Percentiles rank a stretch among this genome's conserved stretches.
Evolutionary conservation across 73 alveolate genomes (phyloP).

Genomic region (Halteria grandinella): DNA sequence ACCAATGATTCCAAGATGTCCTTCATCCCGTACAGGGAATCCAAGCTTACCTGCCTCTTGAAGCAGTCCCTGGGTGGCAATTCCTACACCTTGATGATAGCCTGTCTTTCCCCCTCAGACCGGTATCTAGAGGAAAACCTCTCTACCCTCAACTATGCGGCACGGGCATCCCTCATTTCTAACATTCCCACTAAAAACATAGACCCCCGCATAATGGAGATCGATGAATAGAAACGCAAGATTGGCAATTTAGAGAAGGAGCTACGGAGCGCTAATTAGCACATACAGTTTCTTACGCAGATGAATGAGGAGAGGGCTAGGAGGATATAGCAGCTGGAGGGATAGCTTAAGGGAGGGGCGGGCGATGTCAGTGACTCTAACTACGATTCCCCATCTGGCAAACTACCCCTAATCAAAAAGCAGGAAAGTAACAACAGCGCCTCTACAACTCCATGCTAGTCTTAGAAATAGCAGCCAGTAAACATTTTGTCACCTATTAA

Average conservation of each 20-base stretch:
- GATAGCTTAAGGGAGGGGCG: not conserved
- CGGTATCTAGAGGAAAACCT: slow-evolving; percentile 87
- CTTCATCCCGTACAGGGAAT: slow-evolving; percentile 63
- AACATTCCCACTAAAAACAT: slow-evolving; percentile 86
- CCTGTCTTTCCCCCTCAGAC: slow-evolving; percentile 92
- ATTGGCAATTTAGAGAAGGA: slow-evolving; percentile 23
- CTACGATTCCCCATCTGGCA: too few species aligned
- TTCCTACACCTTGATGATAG: slow-evolving; percentile 91
- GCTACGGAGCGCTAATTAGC: slow-evolving; percentile 52
- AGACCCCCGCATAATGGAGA: slow-evolving; percentile 73
- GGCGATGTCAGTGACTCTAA: too few species aligned
- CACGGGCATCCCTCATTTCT: slow-evolving; percentile 88
- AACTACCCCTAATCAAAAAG: too few species aligned
- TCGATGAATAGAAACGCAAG: slow-evolving; percentile 62
- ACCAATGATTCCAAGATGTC: not conserved
- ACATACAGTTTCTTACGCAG: slow-evolving; percentile 34
- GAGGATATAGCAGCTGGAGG: not conserved
- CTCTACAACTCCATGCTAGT: too few species aligned
- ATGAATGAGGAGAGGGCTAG: slow-evolving; percentile 16
- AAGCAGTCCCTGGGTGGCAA: slow-evolving; percentile 67
- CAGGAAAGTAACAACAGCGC: too few species aligned
- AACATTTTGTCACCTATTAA: too few species aligned
- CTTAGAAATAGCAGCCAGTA: too few species aligned
- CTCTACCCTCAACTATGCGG: slow-evolving; percentile 93
- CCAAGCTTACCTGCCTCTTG: slow-evolving; percentile 54